Base-by-base conservation (phyloP, 176 grass and related monocot species). In the Microstegium vimineum region DNA sequence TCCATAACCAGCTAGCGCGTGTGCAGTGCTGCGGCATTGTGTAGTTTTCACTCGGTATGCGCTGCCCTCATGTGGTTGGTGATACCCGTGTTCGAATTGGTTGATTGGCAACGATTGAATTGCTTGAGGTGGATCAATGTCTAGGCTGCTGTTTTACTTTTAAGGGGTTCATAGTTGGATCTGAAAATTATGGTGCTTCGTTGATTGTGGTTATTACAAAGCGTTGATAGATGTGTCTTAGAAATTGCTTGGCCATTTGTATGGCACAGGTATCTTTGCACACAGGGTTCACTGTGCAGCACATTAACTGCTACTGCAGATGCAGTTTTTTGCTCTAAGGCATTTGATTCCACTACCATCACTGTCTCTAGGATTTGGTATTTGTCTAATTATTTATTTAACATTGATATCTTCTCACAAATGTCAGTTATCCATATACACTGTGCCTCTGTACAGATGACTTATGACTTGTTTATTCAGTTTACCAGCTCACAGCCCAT, bases 21-120 rank as follows among this genome's bases (percentile, higher is more conserved):
- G 54, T 54, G 73, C 63, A 72, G 33, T 82, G 77, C 65, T 77
- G 43, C 65, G 32, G 83, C 83, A 89, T 89, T 86, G 66, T 13
- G 45, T 27, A 54, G 71, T 57, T 36, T 22, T 8, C 41, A 26
- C 20, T n/a, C 61, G 40, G 5, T 62, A 36, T 60, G 18, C 66
- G 66, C 34, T 74, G 66, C 41, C 33, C n/a, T 74, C 10, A 1
- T 34, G 54, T 54, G 41, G 14, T 34, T 81, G 54, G 10, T 8
- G 43, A 47, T 75, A 2, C 40, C 36, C 4, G 52, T 47, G 52
- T 6, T 20, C 1, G 36, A 34, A 10, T 61, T n/a, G 20, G 71
- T 70, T 87, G 26, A 69, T 54, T 63, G 30, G 81, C 46, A 30
- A 69, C 31, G 67, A 72, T 67, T 57, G 27, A 49, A 49, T 88